Percentiles rank a stretch among this genome's conserved stretches.
Conservation (phyloP, 176 grass and related monocot species). For the Zoysia pacifica region DNA sequence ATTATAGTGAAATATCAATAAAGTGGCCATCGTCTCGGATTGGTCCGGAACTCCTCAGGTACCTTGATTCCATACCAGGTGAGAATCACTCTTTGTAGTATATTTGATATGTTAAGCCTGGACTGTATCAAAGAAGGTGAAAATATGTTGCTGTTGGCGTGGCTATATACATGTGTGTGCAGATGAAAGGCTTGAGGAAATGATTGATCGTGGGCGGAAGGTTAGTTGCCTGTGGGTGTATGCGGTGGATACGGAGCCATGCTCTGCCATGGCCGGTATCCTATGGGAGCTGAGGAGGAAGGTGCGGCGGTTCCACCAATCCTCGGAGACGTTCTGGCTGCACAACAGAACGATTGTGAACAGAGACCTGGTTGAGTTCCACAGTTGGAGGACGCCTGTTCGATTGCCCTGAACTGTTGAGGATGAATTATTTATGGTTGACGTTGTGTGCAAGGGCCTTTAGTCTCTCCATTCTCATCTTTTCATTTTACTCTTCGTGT, state of each 20-base stretch:
- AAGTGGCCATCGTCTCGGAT: slow-evolving; percentile 86
- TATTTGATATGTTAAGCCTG: background rate
- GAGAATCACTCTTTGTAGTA: background rate
- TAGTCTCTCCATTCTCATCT: background rate
- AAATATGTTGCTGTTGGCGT: background rate
- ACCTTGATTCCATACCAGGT: slow-evolving; percentile 86
- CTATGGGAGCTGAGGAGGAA: slow-evolving; percentile 87
- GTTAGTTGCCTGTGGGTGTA: slow-evolving; percentile 90
- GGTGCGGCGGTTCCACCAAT: slow-evolving; percentile 80
- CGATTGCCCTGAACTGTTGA: slow-evolving; percentile 56
- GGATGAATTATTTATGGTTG: background rate
- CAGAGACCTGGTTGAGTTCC: slow-evolving; percentile 74
- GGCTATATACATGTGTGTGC: background rate
- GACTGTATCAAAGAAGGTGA: background rate
- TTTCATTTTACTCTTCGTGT: slow-evolving; percentile 5
- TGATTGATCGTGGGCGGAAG: slow-evolving; percentile 62
- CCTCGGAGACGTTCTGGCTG: slow-evolving; percentile 85
- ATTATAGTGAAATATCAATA: slow-evolving; percentile 85
- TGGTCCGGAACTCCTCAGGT: slow-evolving; percentile 61
- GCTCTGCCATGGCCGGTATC: slow-evolving; percentile 87
- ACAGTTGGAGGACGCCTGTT: slow-evolving; percentile 70
- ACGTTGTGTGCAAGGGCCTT: no score
- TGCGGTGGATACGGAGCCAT: slow-evolving; percentile 52
- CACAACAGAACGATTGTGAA: slow-evolving; percentile 79
- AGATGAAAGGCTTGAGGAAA: slow-evolving; percentile 81